These are phyloP conservation scores for Penicillium griseofulvum DNA, from an alignment of 2,329 filamentous ascomycete genomes.

Conservation along the genomic window DNA sequence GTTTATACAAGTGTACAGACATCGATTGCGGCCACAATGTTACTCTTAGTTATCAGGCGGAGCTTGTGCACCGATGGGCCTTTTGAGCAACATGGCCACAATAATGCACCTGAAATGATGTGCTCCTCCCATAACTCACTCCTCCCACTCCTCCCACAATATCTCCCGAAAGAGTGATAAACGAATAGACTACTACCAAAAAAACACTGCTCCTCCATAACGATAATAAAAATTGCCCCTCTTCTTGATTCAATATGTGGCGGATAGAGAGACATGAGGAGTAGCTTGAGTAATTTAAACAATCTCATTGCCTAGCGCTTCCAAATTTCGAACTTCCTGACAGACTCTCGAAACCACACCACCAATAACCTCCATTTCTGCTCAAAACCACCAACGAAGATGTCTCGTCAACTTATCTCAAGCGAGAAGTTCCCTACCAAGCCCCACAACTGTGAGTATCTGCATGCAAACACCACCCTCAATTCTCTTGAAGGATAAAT, in stretches of 20 bases:
- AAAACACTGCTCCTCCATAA: constrained; percentile 1
- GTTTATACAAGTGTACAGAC: no score
- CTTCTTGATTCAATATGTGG: neutral
- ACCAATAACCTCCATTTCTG: neutral
- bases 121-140: constrained; percentile 15
- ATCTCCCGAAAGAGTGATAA: neutral
- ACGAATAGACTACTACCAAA: neutral
- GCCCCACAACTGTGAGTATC: constrained; percentile 46
- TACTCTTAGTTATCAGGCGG: accelerated
- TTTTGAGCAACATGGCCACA: neutral
- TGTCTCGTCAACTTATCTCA: constrained; percentile 49
- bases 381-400: constrained; percentile 20
- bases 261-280: neutral
- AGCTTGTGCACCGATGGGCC: accelerated
- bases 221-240: neutral
- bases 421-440: constrained; percentile 49
- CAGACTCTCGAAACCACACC: neutral
- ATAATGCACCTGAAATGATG: neutral
- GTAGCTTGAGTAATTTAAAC: constrained; percentile 8
- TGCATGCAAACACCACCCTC: neutral
- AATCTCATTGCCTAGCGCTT: neutral
- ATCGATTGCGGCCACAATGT: neutral
- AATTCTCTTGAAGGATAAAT: neutral
- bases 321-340: neutral
- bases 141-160: constrained; percentile 7